These are phyloP conservation scores for Suillus variegatus DNA, from an alignment of 768 basidiomycete species.

Conservation along the genomic window DNA sequence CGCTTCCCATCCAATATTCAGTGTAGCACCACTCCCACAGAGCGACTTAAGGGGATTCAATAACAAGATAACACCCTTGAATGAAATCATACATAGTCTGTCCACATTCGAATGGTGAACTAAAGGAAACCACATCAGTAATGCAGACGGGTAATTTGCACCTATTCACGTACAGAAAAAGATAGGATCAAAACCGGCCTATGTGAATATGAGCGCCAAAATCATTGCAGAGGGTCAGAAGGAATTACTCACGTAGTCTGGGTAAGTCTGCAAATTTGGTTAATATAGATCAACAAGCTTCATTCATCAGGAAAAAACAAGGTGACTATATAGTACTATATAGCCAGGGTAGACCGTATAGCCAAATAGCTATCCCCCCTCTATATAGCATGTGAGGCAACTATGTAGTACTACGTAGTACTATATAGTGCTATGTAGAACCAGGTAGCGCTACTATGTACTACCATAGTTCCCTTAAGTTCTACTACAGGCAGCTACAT, in stretches of 20 bases:
- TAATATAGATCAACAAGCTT: constrained; percentile 1
- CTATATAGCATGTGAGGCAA: no score
- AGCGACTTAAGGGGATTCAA: constrained; percentile 18
- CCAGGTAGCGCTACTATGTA: no score
- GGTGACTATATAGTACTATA: no score
- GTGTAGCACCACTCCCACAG: constrained; percentile 33
- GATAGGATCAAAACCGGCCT: constrained; percentile 28
- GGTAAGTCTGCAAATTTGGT: constrained; percentile 14
- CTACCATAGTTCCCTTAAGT: no score
- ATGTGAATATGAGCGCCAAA: neutral
- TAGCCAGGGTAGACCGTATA: no score
- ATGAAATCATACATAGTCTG: constrained; percentile 16
- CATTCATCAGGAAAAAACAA: no score
- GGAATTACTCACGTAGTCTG: constrained; percentile 23
- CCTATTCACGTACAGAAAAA: constrained; percentile 22
- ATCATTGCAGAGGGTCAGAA: neutral
- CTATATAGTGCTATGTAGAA: no score
- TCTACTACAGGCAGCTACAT: no score
- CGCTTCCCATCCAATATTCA: constrained; percentile 29
- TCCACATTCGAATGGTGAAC: constrained; percentile 29
- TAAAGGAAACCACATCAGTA: constrained; percentile 7
- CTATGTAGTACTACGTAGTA: no score
- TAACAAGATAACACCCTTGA: neutral
- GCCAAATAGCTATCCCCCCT: no score
- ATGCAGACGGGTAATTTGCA: neutral